Percentiles rank a stretch among this genome's conserved stretches.
Conservation (phyloP, 2,329 filamentous ascomycete genomes). For the Trichoderma gracile region DNA sequence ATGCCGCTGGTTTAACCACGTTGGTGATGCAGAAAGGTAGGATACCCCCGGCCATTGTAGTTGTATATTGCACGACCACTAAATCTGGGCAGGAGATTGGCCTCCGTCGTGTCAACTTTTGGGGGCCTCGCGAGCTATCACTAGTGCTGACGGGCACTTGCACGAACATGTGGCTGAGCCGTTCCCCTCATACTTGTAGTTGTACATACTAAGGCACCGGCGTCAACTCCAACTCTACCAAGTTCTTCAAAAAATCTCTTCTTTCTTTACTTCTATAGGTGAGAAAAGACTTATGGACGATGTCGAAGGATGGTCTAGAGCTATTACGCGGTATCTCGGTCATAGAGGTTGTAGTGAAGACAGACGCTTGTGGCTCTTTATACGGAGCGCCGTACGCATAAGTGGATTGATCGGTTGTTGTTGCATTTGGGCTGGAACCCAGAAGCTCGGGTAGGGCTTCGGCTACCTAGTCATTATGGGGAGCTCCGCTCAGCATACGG, state of each 20-base stretch:
- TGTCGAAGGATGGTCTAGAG: not conserved
- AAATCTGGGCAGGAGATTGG: not conserved
- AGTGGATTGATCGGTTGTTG: not conserved
- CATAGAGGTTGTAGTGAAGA: not conserved
- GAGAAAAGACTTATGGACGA: too few relatives aligned
- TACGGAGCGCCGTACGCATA: not conserved
- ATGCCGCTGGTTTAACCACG: not conserved
- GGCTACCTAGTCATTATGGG: not conserved
- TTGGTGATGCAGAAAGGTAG: not conserved
- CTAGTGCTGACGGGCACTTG: slow-evolving; percentile 13
- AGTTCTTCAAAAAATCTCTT: not conserved
- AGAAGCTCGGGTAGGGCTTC: not conserved
- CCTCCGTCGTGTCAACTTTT: slow-evolving; percentile 15
- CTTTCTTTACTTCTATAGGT: too few relatives aligned
- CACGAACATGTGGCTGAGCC: slow-evolving; percentile 21
- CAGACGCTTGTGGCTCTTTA: too few relatives aligned
- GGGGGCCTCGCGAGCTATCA: not conserved
- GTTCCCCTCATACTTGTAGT: not conserved
- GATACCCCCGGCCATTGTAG: not conserved
- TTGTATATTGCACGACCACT: not conserved
- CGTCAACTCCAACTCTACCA: not conserved
- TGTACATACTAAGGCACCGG: not conserved
- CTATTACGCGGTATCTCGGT: not conserved
- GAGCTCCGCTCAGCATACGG: not conserved
- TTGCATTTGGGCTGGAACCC: not conserved